Percentiles rank a stretch among this genome's conserved stretches.
These are phyloP conservation scores for Colletotrichum orbiculare DNA, from an alignment of 2,329 filamentous ascomycete genomes.

Conservation along the genomic window DNA sequence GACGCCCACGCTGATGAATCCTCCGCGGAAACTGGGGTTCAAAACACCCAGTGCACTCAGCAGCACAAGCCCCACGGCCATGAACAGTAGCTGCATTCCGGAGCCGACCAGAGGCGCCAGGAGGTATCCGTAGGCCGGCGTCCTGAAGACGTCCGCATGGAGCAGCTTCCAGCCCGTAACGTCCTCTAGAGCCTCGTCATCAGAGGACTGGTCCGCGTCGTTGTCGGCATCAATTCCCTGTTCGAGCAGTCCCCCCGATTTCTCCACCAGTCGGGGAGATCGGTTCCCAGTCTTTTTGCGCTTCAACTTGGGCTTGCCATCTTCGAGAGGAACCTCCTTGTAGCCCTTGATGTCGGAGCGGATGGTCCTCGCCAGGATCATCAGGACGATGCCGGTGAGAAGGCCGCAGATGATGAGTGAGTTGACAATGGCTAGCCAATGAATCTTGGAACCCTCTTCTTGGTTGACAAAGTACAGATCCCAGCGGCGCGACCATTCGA, in stretches of 20 bases:
- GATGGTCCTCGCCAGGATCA: slow-evolving; percentile 83
- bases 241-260: slow-evolving; percentile 69
- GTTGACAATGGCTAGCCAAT: slow-evolving; percentile 91
- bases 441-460: slow-evolving; percentile 82
- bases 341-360: slow-evolving; percentile 82
- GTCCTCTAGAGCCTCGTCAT: slow-evolving; percentile 81
- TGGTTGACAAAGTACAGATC: slow-evolving; percentile 91
- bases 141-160: slow-evolving; percentile 87
- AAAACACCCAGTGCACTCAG: slow-evolving; percentile 81
- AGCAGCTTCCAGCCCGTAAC: slow-evolving; percentile 89
- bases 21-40: slow-evolving; percentile 90
- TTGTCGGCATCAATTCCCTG: slow-evolving; percentile 63
- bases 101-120: slow-evolving; percentile 86
- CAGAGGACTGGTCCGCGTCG: slow-evolving; percentile 69
- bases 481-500: slow-evolving; percentile 89
- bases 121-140: slow-evolving; percentile 75
- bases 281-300: slow-evolving; percentile 55
- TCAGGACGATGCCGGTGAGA: slow-evolving; percentile 80
- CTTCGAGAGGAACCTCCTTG: slow-evolving; percentile 73
- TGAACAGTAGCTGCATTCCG: slow-evolving; percentile 87
- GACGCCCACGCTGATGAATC: slow-evolving; percentile 85
- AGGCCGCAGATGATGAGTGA: slow-evolving; percentile 85
- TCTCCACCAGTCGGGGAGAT: slow-evolving; percentile 53
- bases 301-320: slow-evolving; percentile 69
- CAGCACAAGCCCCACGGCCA: slow-evolving; percentile 77